These are phyloP conservation scores for Botryotinia narcissicola DNA, from an alignment of 2,329 filamentous ascomycete genomes.

Conservation along the genomic window DNA sequence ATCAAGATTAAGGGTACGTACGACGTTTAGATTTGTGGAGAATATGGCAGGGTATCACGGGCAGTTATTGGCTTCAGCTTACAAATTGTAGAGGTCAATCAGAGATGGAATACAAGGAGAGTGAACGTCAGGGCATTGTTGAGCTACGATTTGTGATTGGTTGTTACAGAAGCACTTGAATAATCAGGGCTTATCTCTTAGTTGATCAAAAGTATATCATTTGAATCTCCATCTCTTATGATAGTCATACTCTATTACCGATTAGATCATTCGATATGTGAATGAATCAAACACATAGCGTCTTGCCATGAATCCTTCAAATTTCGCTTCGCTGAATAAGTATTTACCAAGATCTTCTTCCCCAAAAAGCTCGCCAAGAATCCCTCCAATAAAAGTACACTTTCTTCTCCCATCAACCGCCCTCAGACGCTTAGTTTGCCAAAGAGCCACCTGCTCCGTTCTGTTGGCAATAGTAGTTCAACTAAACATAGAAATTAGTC, in stretches of 20 bases:
- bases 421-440: neutral
- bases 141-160: too few species aligned
- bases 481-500: neutral
- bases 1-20: slow-evolving; percentile 21
- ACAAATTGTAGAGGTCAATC: neutral
- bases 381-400: neutral
- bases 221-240: neutral
- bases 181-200: neutral
- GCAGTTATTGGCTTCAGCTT: slow-evolving; percentile 37
- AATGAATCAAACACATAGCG: neutral
- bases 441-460: neutral
- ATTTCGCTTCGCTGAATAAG: neutral
- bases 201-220: neutral
- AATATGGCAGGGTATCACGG: slow-evolving; percentile 35
- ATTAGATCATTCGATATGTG: neutral
- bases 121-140: neutral
- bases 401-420: neutral
- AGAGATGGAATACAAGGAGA: neutral
- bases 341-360: neutral
- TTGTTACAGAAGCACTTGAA: neutral
- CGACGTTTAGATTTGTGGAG: slow-evolving; percentile 11
- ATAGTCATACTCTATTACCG: neutral
- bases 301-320: neutral
- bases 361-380: neutral
- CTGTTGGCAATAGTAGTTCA: neutral